phyloP scores from a whole-genome alignment of 768 basidiomycete species.

The Macrolepiota albuminosa region DNA sequence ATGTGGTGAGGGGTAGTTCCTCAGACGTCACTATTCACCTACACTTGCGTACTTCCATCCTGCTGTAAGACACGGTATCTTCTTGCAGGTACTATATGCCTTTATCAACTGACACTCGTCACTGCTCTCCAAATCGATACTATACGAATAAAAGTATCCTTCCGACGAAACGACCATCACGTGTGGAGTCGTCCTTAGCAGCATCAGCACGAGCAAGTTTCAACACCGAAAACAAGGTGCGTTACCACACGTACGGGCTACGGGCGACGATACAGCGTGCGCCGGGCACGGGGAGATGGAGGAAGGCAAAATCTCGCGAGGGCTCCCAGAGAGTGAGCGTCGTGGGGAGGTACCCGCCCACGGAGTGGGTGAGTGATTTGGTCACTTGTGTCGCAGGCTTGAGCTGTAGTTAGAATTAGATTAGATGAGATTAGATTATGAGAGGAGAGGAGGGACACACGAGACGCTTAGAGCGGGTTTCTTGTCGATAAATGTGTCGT shows the following conservation, averaged over 20 bases:
- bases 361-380: conserved; percentile 63
- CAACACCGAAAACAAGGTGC: no score
- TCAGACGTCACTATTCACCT: not conserved
- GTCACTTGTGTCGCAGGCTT: no score
- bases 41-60: not conserved
- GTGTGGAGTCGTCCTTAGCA: conserved; percentile 34
- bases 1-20: not conserved
- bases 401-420: no score
- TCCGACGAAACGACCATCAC: conserved; percentile 68
- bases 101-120: conserved; percentile 95
- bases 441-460: no score
- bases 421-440: no score
- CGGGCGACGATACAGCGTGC: conserved; percentile 85
- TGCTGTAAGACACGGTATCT: not conserved
- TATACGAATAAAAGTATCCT: conserved; percentile 94
- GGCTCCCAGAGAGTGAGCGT: conserved; percentile 97
- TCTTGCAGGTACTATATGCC: conserved; percentile 57
- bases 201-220: no score
- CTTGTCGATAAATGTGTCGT: no score
- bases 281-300: conserved; percentile 75
- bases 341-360: conserved; percentile 83
- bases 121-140: conserved; percentile 92
- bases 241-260: conserved; percentile 50
- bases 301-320: conserved; percentile 86
- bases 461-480: no score